Conservation (phyloP, 176 grass and related monocot genomes). For the Leersia perrieri region DNA sequence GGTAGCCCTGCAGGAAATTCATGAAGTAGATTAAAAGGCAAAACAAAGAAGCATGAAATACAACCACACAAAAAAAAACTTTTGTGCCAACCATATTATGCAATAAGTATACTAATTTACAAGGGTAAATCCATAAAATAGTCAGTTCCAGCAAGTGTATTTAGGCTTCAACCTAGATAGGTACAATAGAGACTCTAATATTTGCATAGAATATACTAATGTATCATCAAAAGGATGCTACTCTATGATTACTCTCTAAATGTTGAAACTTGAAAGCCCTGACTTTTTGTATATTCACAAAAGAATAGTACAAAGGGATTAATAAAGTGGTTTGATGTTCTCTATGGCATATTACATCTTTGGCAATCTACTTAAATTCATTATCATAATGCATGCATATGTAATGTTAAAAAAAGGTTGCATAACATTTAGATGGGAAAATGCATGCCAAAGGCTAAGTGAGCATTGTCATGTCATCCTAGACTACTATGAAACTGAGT, state of each 20-base stretch:
- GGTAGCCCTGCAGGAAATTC: slow-evolving; percentile 52
- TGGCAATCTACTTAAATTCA: slow-evolving; percentile 18
- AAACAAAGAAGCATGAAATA: slow-evolving; percentile 12
- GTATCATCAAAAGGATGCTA: slow-evolving; percentile 38
- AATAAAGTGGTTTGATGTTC: slow-evolving; percentile 26
- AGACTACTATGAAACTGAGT: too few relatives aligned
- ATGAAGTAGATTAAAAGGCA: not conserved
- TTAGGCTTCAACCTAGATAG: slow-evolving; percentile 38
- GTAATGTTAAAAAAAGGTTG: not conserved
- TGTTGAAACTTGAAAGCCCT: slow-evolving; percentile 26
- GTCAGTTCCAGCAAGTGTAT: slow-evolving; percentile 28
- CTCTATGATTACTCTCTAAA: slow-evolving; percentile 41
- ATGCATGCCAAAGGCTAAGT: slow-evolving; percentile 8
- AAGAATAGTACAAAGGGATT: slow-evolving; percentile 29
- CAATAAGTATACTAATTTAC: not conserved
- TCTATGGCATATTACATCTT: slow-evolving; percentile 25
- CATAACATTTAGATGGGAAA: slow-evolving; percentile 29
- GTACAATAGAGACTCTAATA: slow-evolving; percentile 23
- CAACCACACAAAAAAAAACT: not conserved
- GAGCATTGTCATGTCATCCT: not conserved
- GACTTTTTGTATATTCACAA: slow-evolving; percentile 43
- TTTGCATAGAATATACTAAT: slow-evolving; percentile 46
- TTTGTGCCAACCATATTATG: not conserved
- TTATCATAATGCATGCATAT: slow-evolving; percentile 21
- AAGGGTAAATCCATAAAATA: not conserved